phyloP scores from a whole-genome alignment of 2,329 filamentous ascomycete genomes.

The Xylaria sp. region DNA sequence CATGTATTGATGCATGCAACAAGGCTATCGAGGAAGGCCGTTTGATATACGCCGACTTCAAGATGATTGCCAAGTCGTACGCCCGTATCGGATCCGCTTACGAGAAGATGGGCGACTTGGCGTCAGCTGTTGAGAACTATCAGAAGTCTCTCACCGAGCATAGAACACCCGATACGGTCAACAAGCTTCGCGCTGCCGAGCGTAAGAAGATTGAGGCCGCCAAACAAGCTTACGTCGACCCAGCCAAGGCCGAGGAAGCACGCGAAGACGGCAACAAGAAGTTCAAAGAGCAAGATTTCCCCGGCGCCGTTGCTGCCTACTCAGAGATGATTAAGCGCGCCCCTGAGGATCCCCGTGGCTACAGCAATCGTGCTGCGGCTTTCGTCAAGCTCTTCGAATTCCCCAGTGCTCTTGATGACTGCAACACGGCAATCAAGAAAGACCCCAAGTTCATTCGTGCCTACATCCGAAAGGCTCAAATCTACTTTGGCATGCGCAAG shows the following conservation, averaged over 20 bases:
- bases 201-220: conserved; percentile 83
- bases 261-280: conserved; percentile 95
- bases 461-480: conserved; percentile 96
- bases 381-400: conserved; percentile 98
- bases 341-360: conserved; percentile 91
- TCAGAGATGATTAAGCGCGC: conserved; percentile 96
- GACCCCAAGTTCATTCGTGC: conserved; percentile 94
- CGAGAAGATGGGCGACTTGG: conserved; percentile 86
- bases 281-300: conserved; percentile 98
- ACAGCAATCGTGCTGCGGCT: conserved; percentile 96
- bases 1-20: conserved; percentile 85
- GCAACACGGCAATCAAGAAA: conserved; percentile 88
- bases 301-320: conserved; percentile 93
- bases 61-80: conserved; percentile 98
- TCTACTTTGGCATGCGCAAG: conserved; percentile 96
- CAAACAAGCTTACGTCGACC: conserved; percentile 85
- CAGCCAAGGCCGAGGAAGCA: conserved; percentile 92
- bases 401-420: conserved; percentile 92
- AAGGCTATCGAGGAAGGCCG: conserved; percentile 92
- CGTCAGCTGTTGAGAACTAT: conserved; percentile 87
- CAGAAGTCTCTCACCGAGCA: conserved; percentile 95
- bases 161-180: conserved; percentile 91
- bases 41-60: conserved; percentile 93
- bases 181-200: conserved; percentile 91
- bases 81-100: conserved; percentile 94